These are phyloP conservation scores for Solanum hybrid DNA, from an alignment of 305 asterid species.

Conservation along the genomic window DNA sequence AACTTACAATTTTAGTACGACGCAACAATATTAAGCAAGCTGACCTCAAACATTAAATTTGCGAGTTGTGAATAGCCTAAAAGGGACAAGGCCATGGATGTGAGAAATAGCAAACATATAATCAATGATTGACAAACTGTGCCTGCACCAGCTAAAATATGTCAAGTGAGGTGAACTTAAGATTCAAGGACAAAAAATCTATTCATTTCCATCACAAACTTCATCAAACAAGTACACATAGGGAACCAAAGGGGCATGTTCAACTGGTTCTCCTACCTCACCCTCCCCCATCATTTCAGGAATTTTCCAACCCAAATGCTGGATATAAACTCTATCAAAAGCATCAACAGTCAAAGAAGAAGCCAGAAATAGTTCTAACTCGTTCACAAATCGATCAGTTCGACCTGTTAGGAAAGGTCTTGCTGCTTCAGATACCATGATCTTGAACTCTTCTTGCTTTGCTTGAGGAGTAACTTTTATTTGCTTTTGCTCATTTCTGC, in stretches of 20 bases:
- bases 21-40: background rate
- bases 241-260: slow-evolving; percentile 28
- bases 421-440: slow-evolving; percentile 38
- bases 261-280: slow-evolving; percentile 19
- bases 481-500: slow-evolving; percentile 43
- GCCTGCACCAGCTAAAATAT: background rate
- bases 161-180: background rate
- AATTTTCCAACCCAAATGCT: slow-evolving; percentile 51
- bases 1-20: background rate
- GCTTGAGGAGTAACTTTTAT: slow-evolving; percentile 20
- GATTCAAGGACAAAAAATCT: background rate
- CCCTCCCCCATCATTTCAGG: slow-evolving; percentile 20
- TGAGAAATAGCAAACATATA: background rate
- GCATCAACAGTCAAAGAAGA: slow-evolving; percentile 60
- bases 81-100: background rate
- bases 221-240: slow-evolving; percentile 48
- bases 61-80: background rate
- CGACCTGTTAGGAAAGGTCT: slow-evolving; percentile 54
- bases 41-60: background rate
- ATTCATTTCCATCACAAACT: slow-evolving; percentile 29
- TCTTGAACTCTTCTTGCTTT: slow-evolving; percentile 33
- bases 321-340: slow-evolving; percentile 41
- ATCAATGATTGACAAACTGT: background rate
- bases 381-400: slow-evolving; percentile 47
- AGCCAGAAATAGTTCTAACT: slow-evolving; percentile 54